Base-by-base conservation (phyloP, 768 basidiomycete genomes). In the Sistotremastrum niveocremeum region DNA sequence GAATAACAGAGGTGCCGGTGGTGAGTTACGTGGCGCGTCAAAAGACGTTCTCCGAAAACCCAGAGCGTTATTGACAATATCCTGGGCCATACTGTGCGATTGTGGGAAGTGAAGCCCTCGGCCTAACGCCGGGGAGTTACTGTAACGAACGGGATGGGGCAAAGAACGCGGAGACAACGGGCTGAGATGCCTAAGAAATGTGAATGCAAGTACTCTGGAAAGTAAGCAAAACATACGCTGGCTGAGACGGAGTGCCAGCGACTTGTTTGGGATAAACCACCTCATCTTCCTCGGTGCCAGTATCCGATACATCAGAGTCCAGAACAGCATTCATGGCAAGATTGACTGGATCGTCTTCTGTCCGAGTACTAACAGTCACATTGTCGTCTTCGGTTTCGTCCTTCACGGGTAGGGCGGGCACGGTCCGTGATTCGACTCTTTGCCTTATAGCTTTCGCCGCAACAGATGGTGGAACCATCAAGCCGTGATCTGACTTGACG, bases 271-370 rank as follows among this genome's bases (percentile, higher is more conserved):
- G 80, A 58, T 83, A 82, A 41, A 97, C 79, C 52, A 90, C 79
- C 57, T 84, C 74, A 12, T 88, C 84, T 5, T 78, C 73, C 34
- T 70, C 69, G 2, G 79, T 79, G 6, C 77, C 73, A 1, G 73
- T 73, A 3, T 74, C 72, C 4, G 66, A 63, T 8, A 63, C 67
- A 29, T 66, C 66, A 36, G 58, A 65, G 36, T 63, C 63, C 6
- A 72, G 54, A 31, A 63, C 71, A 56, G 73, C 62, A 30, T 72
- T 63, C 56, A 86, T 80, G 4, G 76, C 83, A 7, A 79, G 74
- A 7, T 70, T 73, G 34, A 95, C 73, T 0, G 83, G 77, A 55
- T 94, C 94, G 51, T 89, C 86, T 40, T 89, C 87, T 2, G 83
- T 85, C 37, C 71, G 74, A 7, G 77, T 82, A 30, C 79, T 79